Evolutionary conservation across 305 asterid genomes (phyloP), one percentile per base, ranked within the genome.

Genomic region (Nicotiana rustica): DNA sequence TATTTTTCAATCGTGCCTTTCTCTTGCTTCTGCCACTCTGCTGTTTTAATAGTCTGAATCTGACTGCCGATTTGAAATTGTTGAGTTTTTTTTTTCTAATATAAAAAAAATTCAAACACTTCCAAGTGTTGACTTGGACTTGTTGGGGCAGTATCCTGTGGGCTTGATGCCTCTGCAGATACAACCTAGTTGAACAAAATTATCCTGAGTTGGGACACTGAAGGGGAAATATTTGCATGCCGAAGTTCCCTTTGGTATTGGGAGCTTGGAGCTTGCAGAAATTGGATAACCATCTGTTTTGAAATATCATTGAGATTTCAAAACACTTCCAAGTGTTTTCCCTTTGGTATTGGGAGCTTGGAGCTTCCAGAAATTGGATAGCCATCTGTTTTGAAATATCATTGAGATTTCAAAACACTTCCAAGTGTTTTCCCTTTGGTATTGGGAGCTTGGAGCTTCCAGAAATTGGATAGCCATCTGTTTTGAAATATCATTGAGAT

Each of bases 31-130:
- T 66, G 29, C 9, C 77, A 41, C 67, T 21, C 25, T 70, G 10
- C 47, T 47, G 79, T 25, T 75, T 49, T 75, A 75, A 44, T 9
- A 18, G 64, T 29, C 80, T 29, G 64, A 52, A 25, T 75, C 80
- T 25, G 65, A 55, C 80, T 75, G 62, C 52, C 52, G 18, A 73
- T 36, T 47, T 49, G 79, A 14, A 47, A 73, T 21, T 0, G 38
- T 9, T 44, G 52, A 44, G 47, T 38, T 41, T 44, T 44, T 44
- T 41, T 7, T 44, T 44, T 9, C 49, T 44, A 2, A 44, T 44
- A 44, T 44, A 44, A 44, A 44, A 38, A 41, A 44, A 9, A 44
- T 38, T 44, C 13, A 44, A 44, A 8, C 13, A 44, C 52, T 44
- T 9, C 52, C 12, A 8, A 9, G 3, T 8, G 12, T 44, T 44